Conservation (phyloP, 768 basidiomycete genomes). For the Termitomyces sp. region DNA sequence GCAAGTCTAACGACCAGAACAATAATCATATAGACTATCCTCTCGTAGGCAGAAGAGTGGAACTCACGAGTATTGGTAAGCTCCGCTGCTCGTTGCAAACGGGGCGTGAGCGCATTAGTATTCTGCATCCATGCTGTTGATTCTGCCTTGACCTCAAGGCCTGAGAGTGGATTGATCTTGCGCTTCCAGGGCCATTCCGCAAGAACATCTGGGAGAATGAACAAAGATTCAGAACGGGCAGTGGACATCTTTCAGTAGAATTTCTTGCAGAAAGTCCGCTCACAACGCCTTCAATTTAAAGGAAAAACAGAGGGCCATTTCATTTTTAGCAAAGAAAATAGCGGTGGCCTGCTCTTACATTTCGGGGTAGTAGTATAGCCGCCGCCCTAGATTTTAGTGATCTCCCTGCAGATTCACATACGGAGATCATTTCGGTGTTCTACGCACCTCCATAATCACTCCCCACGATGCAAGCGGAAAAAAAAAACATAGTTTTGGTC, state of each 20-base stretch:
- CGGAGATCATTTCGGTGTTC: not conserved
- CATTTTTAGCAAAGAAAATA: not conserved
- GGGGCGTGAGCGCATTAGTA: not conserved
- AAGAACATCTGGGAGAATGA: not conserved
- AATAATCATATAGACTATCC: not conserved
- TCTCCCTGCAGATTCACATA: no score
- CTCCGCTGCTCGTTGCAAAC: not conserved
- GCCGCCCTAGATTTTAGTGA: no score
- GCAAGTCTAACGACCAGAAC: not conserved
- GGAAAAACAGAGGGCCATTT: not conserved
- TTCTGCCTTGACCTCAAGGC: not conserved
- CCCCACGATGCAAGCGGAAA: no score
- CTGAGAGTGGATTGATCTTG: not conserved
- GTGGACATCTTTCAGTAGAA: not conserved
- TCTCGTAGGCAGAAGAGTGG: not conserved
- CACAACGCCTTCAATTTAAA: not conserved
- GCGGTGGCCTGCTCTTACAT: no score
- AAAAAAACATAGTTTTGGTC: no score
- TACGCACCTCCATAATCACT: no score
- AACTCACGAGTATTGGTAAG: not conserved
- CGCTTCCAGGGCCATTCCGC: not conserved
- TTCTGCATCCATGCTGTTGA: not conserved
- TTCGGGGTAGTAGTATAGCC: no score
- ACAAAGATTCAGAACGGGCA: not conserved
- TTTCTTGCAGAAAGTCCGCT: not conserved